Evolutionary conservation across 2,329 filamentous ascomycete genomes (phyloP), one percentile per base, ranked within the genome.

Genomic region (Aspergillus sp.): DNA sequence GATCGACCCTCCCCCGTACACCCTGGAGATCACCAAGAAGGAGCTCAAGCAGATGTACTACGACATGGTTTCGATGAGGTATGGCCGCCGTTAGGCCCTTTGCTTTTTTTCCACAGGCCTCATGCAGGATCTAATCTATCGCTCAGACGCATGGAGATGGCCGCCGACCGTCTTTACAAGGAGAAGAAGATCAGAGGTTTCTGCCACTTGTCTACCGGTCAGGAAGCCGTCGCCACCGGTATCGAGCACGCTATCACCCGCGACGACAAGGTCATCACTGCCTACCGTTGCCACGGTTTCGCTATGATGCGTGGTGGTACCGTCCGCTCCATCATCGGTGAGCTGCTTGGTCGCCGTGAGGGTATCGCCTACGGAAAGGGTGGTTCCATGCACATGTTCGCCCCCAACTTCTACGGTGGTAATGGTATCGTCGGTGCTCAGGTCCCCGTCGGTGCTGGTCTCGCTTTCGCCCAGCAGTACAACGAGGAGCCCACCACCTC

Each of bases 181-280:
- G 95, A 98, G 85, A 99, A 99, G 90, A 98, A 99, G 87, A 98
- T 99, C 73, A 91, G 95, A 73, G 95, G 95, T 83, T 99, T 99
- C 90, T 99, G 95, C 84, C 95, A 99, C 83, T 82, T 99, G 80
- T 98, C 95, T 61, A 96, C 91, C 62, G 95, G 95, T 65, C 95
- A 99, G 82, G 95, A 99, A 86, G 95, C 95, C 67, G 95, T 99
- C 68, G 92, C 95, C 61, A 89, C 93, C 71, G 95, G 95, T 77
- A 98, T 99, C 74, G 95, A 99, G 83, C 91, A 97, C 79, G 93
- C 93, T 68, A 91, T 99, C 76, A 91, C 88, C 73, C 92, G 91
- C 81, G 81, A 89, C 69, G 95, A 99, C 84, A 92, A 97, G 76
- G 80, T 99, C 69, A 99, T 99, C 80, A 99, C 95, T 65, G 91